Percentiles rank a stretch among this genome's conserved stretches.
Evolutionary conservation across 371 early-diverging fungal species (phyloP).

Genomic region (Zopfochytrium polystomum): DNA sequence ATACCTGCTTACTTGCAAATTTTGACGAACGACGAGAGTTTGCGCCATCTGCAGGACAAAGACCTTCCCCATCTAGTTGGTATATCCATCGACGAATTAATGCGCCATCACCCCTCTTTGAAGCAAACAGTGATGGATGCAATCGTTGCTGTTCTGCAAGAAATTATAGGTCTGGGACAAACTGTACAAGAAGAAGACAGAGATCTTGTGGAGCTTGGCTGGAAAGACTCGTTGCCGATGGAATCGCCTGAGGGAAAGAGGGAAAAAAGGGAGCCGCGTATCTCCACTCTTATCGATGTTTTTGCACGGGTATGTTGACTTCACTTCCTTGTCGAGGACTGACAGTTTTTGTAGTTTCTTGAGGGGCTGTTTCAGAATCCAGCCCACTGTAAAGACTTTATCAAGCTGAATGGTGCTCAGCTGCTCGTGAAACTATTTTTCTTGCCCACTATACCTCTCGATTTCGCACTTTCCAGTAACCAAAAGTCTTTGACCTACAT

Average conservation of each 20-base stretch:
- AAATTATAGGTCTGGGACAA: slow-evolving; percentile 37
- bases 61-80: slow-evolving; percentile 81
- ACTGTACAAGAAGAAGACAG: slow-evolving; percentile 21
- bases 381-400: slow-evolving; percentile 69
- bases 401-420: slow-evolving; percentile 65
- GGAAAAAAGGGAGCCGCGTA: slow-evolving; percentile 55
- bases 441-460: slow-evolving; percentile 71
- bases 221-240: slow-evolving; percentile 1
- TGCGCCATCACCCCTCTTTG: slow-evolving; percentile 89
- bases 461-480: slow-evolving; percentile 63
- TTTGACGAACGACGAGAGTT: slow-evolving; percentile 74
- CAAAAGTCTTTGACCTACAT: slow-evolving; percentile 70
- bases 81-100: slow-evolving; percentile 87
- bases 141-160: slow-evolving; percentile 56
- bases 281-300: slow-evolving; percentile 52
- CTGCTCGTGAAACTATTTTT: slow-evolving; percentile 62
- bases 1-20: slow-evolving; percentile 70
- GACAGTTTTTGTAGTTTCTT: slow-evolving; percentile 56
- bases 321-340: neutral
- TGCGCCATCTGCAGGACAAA: slow-evolving; percentile 72
- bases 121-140: slow-evolving; percentile 63
- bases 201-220: too few relatives aligned
- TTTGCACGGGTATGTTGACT: slow-evolving; percentile 45
- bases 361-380: slow-evolving; percentile 83
- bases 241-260: slow-evolving; percentile 38